Evolutionary conservation across 148 eudicot species (phyloP), one percentile per base, ranked within the genome.

Genomic region (Rhododendron ferrugineum): DNA sequence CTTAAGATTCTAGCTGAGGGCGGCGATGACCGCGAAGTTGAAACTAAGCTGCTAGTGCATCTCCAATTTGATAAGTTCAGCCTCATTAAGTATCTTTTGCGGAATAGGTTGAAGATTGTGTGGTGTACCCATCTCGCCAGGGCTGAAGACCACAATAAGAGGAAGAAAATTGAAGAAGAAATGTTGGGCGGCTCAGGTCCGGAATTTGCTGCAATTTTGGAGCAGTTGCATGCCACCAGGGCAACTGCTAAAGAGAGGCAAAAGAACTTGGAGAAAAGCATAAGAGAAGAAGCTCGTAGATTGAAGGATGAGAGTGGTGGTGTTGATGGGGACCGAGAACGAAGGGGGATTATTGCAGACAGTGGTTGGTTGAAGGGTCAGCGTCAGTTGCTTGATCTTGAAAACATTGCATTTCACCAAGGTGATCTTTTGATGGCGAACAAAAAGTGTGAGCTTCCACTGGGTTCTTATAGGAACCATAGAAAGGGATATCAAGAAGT

Each of bases 221-320:
- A 90, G 85, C 95, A 93, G 89, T 86, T 93, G 89, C 93, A 93
- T 90, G 93, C 94, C 66, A 91, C 94, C 11, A 86, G 93, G 79
- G 94, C 94, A 47, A 90, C 92, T 86, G 92, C 94, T 79, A 93
- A 91, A 79, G 94, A 91, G 89, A 90, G 94, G 89, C 93, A 91
- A 82, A 93, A 88, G 86, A 90, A 87, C 85, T n/a, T 93, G 86
- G 94, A 92, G 86, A 92, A 91, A 89, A 92, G 92, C 87, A 92
- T 91, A 32, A 89, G 92, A 70, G 90, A 89, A 85, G 93, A 93
- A 87, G 93, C 93, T 86, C 93, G 94, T 13, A 85, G 93, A 50
- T 80, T 93, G 83, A 93, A 88, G 86, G 93, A 91, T 76, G 92
- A 86, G 80, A 89, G 84, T 86, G 90, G 73, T 80, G 50, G 11